Evolutionary conservation across 768 basidiomycete species (phyloP).

Genomic region (Collybia mongolica): DNA sequence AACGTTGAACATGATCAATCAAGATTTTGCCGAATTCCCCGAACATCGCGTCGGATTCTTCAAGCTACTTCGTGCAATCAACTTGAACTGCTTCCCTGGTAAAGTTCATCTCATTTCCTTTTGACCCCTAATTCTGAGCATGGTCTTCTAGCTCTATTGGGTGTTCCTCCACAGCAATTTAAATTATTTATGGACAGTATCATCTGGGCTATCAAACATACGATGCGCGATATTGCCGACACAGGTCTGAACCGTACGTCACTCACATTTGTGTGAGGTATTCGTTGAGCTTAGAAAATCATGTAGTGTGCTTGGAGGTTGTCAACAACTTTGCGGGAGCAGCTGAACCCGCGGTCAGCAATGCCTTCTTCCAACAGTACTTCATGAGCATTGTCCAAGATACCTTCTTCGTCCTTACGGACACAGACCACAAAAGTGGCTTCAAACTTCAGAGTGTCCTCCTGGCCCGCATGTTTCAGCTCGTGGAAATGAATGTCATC

Average conservation of each 20-base stretch:
- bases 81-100: conserved; percentile 95
- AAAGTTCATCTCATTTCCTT: conserved; percentile 16
- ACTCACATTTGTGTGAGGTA: not conserved
- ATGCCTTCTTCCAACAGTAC: conserved; percentile 95
- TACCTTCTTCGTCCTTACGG: conserved; percentile 95
- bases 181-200: conserved; percentile 98
- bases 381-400: conserved; percentile 92
- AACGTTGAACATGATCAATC: conserved; percentile 97
- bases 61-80: conserved; percentile 90
- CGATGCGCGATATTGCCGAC: conserved; percentile 97
- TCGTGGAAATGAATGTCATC: conserved; percentile 81
- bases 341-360: conserved; percentile 75
- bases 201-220: conserved; percentile 99
- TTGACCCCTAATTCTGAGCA: conserved; percentile 5
- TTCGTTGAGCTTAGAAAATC: not conserved
- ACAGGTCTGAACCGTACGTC: conserved; percentile 74
- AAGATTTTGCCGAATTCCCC: conserved; percentile 98
- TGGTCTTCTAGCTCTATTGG: conserved; percentile 62
- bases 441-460: conserved; percentile 94
- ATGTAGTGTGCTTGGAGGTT: conserved; percentile 86
- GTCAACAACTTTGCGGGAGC: conserved; percentile 88
- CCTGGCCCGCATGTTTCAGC: conserved; percentile 91
- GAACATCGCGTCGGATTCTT: conserved; percentile 98
- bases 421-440: conserved; percentile 98
- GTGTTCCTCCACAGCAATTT: conserved; percentile 89